Conservation (phyloP, 208 protist genomes). For the Crithidia brevicula region DNA sequence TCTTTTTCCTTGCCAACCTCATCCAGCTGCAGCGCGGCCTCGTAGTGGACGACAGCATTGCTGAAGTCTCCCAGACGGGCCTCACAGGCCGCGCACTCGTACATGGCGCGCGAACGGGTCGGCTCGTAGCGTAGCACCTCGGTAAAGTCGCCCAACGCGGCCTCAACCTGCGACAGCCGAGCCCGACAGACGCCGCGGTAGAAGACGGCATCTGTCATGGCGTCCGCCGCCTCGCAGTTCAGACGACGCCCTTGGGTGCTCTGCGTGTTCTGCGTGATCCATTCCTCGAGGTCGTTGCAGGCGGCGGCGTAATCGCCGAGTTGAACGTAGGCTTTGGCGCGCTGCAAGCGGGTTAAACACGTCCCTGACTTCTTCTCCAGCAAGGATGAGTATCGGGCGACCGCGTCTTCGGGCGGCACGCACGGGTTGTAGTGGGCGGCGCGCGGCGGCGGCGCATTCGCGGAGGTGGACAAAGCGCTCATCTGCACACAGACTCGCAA, state of each 20-base stretch:
- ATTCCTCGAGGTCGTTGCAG: constrained; percentile 40
- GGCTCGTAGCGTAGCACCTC: constrained; percentile 64
- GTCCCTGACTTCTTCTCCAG: constrained; percentile 30
- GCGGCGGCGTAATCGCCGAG: constrained; percentile 44
- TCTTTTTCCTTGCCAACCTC: constrained; percentile 23
- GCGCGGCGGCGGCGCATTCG: neutral
- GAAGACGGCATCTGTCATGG: constrained; percentile 32
- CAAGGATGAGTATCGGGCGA: constrained; percentile 31
- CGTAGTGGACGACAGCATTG: constrained; percentile 82
- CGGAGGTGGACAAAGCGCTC: neutral
- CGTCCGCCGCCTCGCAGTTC: constrained; percentile 1
- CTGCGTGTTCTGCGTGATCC: constrained; percentile 27
- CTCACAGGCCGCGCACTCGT: constrained; percentile 75
- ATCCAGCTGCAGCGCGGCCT: constrained; percentile 67
- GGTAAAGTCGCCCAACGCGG: constrained; percentile 68
- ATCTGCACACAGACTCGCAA: constrained; percentile 5
- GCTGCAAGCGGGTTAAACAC: constrained; percentile 33
- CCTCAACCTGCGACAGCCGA: constrained; percentile 53
- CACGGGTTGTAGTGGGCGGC: constrained; percentile 32
- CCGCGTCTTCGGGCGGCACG: constrained; percentile 36
- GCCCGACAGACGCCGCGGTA: constrained; percentile 60
- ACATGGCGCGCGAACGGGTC: constrained; percentile 58
- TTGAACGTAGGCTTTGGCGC: constrained; percentile 46
- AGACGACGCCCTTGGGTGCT: constrained; percentile 5
- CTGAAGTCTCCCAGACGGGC: constrained; percentile 73